Base-by-base conservation (phyloP, 805 yeast genomes). In the Candida ponderosae region DNA sequence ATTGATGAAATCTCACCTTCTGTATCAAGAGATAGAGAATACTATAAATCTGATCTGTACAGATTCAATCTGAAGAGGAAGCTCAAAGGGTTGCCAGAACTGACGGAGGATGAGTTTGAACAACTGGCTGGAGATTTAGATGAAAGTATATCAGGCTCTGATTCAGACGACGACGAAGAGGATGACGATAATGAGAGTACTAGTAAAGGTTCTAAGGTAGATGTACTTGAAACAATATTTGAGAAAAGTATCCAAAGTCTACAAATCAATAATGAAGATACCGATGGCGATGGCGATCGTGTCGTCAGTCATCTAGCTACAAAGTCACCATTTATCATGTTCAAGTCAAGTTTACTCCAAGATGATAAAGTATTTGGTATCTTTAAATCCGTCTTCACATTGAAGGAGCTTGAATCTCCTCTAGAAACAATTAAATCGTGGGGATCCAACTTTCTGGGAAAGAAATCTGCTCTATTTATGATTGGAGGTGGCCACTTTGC, bases 401-500 rank as follows among this genome's bases (percentile, higher is more conserved):
- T 60, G 3, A 42, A 57, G 0, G 63, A 65, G n/a, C 53, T 71
- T 0, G 49, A 60, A 2, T 56, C 62, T 4, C 93, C 95, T 0
- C 44, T 74, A 6, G 60, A 59, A n/a, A 53, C 70, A 0, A 46
- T 85, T n/a, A 48, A 52, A 21, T 34, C 47, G 23, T 70, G 70
- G 70, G 65, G 50, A 39, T 29, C 33, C 2, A 26, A 40, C 7
- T 33, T 27, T 9, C 6, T 32, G 4, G 42, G 50, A 0, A 61
- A 63, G 4, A 68, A 69, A 32, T 84, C 95, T 5, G 95, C 95
- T 1, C 58, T 93, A 11, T 74, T 93, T 47, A 86, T 93, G 96
- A 74, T 93, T 37, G 97, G 97, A 14, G 97, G 97, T 32, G 98
- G 98, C 31, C 97, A 93, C 62, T 93, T 93, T 65, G 96, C 97